These are phyloP conservation scores for Clonostachys chloroleuca DNA, from an alignment of 2,329 filamentous ascomycete species.

Conservation along the genomic window DNA sequence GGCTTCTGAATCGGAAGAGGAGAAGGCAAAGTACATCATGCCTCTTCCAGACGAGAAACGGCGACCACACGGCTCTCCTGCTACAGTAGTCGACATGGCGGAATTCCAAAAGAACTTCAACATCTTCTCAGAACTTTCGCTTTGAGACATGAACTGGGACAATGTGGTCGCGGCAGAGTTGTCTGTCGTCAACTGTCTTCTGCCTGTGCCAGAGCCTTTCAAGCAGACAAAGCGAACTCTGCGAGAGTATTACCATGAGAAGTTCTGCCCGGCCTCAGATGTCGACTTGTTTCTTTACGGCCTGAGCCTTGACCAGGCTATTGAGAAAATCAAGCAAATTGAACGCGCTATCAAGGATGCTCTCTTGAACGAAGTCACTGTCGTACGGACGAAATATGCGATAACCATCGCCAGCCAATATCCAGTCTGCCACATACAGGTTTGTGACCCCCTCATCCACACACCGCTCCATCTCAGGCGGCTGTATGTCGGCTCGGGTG, in stretches of 20 bases:
- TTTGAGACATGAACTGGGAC: slow-evolving; percentile 74
- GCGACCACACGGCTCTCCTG: slow-evolving; percentile 56
- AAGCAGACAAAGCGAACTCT: slow-evolving; percentile 57
- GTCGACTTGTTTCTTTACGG: slow-evolving; percentile 85
- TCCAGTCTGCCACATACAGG: slow-evolving; percentile 73
- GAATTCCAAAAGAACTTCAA: slow-evolving; percentile 78
- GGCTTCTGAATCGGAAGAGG: slow-evolving; percentile 49
- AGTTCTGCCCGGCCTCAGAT: slow-evolving; percentile 77
- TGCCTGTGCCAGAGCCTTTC: slow-evolving; percentile 64
- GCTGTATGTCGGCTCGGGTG: too few species aligned
- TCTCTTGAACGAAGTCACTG: slow-evolving; percentile 78
- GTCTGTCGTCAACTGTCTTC: slow-evolving; percentile 72
- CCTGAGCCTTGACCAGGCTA: slow-evolving; percentile 68
- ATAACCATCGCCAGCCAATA: slow-evolving; percentile 84
- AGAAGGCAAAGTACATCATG: slow-evolving; percentile 68
- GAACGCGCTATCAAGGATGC: slow-evolving; percentile 69
- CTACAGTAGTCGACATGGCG: slow-evolving; percentile 61
- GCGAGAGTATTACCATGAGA: slow-evolving; percentile 76
- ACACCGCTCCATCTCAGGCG: neutral
- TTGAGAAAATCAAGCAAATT: slow-evolving; percentile 82
- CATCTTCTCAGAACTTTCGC: slow-evolving; percentile 74
- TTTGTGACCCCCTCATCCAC: slow-evolving; percentile 12
- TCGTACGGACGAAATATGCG: slow-evolving; percentile 80
- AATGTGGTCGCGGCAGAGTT: slow-evolving; percentile 81
- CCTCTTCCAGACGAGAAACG: slow-evolving; percentile 57